phyloP scores from a whole-genome alignment of 1,284 basidiomycete genomes.

The Puccinia horiana region DNA sequence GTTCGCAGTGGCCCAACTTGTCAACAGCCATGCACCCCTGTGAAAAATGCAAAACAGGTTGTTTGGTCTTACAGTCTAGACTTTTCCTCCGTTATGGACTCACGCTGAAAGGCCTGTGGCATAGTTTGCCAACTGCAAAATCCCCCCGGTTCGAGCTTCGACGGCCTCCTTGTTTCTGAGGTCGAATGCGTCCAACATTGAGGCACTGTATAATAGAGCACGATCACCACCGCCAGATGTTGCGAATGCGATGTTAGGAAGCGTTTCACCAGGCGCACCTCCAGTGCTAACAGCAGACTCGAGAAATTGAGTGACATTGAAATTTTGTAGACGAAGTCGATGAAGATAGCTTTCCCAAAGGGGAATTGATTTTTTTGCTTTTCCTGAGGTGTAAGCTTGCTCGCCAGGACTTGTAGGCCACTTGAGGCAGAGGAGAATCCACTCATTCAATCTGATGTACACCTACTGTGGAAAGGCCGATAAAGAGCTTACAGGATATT shows the following conservation, averaged over 20 bases:
- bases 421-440: background rate
- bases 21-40: conserved; percentile 44
- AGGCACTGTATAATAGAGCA: conserved; percentile 23
- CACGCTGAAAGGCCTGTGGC: conserved; percentile 46
- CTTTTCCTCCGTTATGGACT: background rate
- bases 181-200: conserved; percentile 45
- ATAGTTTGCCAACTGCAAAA: conserved; percentile 48
- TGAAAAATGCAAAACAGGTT: background rate
- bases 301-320: conserved; percentile 38
- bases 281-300: background rate
- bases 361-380: conserved; percentile 34
- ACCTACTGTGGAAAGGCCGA: background rate
- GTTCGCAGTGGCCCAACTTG: conserved; percentile 43
- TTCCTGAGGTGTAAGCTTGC: conserved; percentile 8
- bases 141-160: conserved; percentile 30
- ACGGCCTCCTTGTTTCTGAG: conserved; percentile 31
- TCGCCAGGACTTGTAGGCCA: conserved; percentile 43
- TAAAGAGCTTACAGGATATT: conserved; percentile 35
- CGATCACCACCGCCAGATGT: conserved; percentile 44
- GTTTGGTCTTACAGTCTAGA: background rate
- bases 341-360: conserved; percentile 25
- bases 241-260: conserved; percentile 43
- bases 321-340: conserved; percentile 28
- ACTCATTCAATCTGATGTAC: background rate
- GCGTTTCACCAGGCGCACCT: conserved; percentile 13